Evolutionary conservation across 805 yeast species (phyloP).

Genomic region (Candida cerambycidarum): DNA sequence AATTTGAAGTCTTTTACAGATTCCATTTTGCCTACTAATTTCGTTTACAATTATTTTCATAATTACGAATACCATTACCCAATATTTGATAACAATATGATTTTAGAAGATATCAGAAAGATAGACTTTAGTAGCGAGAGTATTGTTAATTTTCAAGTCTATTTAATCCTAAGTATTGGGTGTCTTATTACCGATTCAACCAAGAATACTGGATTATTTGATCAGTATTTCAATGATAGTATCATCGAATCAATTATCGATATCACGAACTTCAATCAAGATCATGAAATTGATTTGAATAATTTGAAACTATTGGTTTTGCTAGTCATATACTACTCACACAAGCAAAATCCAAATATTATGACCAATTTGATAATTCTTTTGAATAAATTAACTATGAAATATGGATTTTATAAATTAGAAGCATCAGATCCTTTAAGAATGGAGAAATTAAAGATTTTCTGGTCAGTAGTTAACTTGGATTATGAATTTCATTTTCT

Average conservation of each 20-base stretch:
- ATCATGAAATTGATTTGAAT: constrained; percentile 22
- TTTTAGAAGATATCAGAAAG: constrained; percentile 22
- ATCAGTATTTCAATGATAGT: constrained; percentile 30
- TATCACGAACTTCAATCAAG: constrained; percentile 27
- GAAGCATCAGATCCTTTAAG: constrained; percentile 2
- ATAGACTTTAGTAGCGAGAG: constrained; percentile 34
- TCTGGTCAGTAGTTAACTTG: constrained; percentile 39
- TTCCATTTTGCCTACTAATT: constrained; percentile 28
- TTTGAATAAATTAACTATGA: constrained; percentile 27
- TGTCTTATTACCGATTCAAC: constrained; percentile 36
- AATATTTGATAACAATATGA: constrained; percentile 24
- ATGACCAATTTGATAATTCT: constrained; percentile 38
- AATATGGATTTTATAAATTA: constrained; percentile 21
- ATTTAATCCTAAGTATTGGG: constrained; percentile 39
- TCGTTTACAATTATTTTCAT: constrained; percentile 36
- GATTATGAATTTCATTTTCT: constrained; percentile 40
- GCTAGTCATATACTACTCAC: constrained; percentile 31
- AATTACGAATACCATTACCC: constrained; percentile 39
- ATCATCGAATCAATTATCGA: constrained; percentile 35
- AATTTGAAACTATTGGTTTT: constrained; percentile 32
- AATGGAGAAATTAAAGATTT: constrained; percentile 18
- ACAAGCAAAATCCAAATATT: constrained; percentile 25
- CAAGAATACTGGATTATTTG: constrained; percentile 21
- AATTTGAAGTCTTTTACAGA: constrained; percentile 33
- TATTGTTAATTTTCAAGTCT: constrained; percentile 37